Conservation (phyloP, 2,329 filamentous ascomycete genomes). For the Ophiognomonia clavigignenti-juglandacearum region DNA sequence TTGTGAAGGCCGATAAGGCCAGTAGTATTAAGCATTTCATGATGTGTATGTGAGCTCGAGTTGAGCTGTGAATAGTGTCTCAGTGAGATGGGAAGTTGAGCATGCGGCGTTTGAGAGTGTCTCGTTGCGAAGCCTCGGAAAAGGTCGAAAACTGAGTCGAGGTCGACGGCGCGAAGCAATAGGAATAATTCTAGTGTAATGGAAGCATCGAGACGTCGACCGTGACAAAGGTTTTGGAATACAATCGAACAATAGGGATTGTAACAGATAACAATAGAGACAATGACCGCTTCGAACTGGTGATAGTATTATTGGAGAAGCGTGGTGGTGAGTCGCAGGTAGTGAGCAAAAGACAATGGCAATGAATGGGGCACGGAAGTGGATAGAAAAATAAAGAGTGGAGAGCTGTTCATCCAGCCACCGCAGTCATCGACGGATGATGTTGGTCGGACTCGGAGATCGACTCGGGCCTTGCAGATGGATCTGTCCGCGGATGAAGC, state of each 20-base stretch:
- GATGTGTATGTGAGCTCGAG: neutral
- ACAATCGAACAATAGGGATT: neutral
- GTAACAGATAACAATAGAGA: neutral
- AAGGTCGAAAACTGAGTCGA: neutral
- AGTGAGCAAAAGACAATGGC: too few species aligned
- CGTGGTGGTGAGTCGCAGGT: too few species aligned
- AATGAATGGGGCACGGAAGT: neutral
- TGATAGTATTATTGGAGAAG: too few species aligned
- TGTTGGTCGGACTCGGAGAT: too few species aligned
- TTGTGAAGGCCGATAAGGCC: neutral
- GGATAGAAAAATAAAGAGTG: neutral
- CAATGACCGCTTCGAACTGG: too few species aligned
- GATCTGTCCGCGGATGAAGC: neutral
- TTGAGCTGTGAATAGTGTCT: constrained; percentile 2
- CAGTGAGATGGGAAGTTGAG: too few species aligned
- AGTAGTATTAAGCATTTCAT: constrained; percentile 11
- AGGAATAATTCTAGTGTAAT: neutral
- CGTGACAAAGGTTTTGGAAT: constrained; percentile 5
- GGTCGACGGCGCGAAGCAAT: constrained; percentile 1
- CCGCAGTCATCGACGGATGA: too few species aligned
- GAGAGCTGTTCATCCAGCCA: constrained; percentile 2
- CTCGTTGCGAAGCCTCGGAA: neutral
- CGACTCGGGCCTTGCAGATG: constrained; percentile 4
- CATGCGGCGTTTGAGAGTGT: too few species aligned
- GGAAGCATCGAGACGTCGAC: too few species aligned